Percentiles rank a stretch among this genome's conserved stretches.
phyloP scores from a whole-genome alignment of 192 early-diverging fungal species.

The Coemansia sp. region DNA sequence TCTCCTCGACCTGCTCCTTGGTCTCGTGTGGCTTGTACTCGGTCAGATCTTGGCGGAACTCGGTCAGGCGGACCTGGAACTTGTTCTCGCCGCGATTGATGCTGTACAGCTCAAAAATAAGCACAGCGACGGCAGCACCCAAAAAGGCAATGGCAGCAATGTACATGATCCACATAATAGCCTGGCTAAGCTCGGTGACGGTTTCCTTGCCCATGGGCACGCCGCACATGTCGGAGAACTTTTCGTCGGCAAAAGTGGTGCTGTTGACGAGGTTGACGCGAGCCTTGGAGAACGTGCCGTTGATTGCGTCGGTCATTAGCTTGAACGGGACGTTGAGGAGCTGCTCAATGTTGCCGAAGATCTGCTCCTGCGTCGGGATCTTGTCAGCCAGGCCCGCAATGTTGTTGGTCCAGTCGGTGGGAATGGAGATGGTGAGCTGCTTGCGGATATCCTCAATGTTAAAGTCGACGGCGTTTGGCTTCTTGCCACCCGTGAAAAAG shows the following conservation, averaged over 20 bases:
- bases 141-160: slow-evolving; percentile 23
- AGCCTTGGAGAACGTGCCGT: slow-evolving; percentile 6
- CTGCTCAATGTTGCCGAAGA: slow-evolving; percentile 38
- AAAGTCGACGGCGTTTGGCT: slow-evolving; percentile 9
- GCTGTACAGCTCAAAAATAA: slow-evolving; percentile 4
- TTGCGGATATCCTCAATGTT: slow-evolving; percentile 25
- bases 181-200: slow-evolving; percentile 18
- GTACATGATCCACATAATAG: slow-evolving; percentile 10
- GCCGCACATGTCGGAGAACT: slow-evolving; percentile 20
- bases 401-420: slow-evolving; percentile 37
- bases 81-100: slow-evolving; percentile 2
- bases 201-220: slow-evolving; percentile 29
- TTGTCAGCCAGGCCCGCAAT: slow-evolving; percentile 18
- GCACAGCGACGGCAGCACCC: slow-evolving; percentile 11
- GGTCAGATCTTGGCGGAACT: slow-evolving; percentile 33
- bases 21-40: slow-evolving; percentile 14
- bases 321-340: slow-evolving; percentile 41
- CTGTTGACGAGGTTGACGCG: slow-evolving; percentile 12
- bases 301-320: slow-evolving; percentile 21
- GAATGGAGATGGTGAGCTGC: slow-evolving; percentile 27
- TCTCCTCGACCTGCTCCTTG: slow-evolving; percentile 8
- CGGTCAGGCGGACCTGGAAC: slow-evolving; percentile 20
- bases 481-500: slow-evolving; percentile 19
- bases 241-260: slow-evolving; percentile 16
- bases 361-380: slow-evolving; percentile 43